Evolutionary conservation across 345 rosid species (phyloP).

Genomic region (Melaleuca quinquenervia): DNA sequence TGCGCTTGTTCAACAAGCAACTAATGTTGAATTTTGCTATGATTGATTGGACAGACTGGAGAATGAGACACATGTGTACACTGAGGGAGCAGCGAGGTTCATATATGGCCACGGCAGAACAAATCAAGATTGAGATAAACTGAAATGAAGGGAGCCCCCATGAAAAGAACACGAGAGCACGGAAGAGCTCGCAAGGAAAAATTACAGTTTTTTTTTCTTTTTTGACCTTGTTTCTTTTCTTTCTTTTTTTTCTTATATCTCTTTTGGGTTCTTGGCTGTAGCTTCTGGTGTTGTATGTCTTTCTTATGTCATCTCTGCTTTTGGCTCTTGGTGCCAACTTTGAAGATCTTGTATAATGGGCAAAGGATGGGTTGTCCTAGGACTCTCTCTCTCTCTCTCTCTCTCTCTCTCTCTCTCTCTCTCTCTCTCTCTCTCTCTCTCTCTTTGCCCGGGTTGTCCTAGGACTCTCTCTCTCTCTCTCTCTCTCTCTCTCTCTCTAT

Average conservation of each 20-base stretch:
- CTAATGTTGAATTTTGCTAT: not conserved
- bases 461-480: not conserved
- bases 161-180: not conserved
- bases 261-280: not conserved
- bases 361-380: not conserved
- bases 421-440: too few species aligned
- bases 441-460: too few species aligned
- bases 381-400: not conserved
- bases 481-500: too few species aligned
- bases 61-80: conserved; percentile 53
- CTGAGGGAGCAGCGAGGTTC: conserved; percentile 51
- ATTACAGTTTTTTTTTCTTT: not conserved
- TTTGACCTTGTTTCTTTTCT: not conserved
- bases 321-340: not conserved
- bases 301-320: not conserved
- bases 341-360: not conserved
- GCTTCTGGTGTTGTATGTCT: not conserved
- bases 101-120: conserved; percentile 48
- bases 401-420: too few species aligned
- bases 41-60: conserved; percentile 21
- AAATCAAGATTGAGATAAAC: conserved; percentile 10
- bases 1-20: not conserved
- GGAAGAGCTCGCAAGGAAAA: not conserved
- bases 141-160: not conserved
- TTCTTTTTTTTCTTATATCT: not conserved